Conservation (phyloP, 2,329 filamentous ascomycete species). For the Fusarium subtropicale region DNA sequence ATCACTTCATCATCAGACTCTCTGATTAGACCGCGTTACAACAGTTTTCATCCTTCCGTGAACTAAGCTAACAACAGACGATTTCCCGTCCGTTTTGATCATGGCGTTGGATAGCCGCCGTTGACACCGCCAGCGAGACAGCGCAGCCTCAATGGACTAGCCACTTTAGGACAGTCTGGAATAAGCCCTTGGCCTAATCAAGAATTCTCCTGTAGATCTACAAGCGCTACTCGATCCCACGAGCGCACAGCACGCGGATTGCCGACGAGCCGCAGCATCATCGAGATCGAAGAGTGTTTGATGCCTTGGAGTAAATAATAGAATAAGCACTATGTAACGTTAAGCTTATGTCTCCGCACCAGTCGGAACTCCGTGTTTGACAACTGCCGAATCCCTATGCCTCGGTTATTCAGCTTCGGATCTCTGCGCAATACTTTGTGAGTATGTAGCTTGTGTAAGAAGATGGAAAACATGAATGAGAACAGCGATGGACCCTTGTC, state of each 20-base stretch:
- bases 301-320: background rate
- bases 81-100: background rate
- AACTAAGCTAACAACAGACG: background rate
- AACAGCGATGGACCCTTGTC: no score
- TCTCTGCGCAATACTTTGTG: background rate
- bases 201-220: background rate
- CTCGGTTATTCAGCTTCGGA: background rate
- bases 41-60: background rate
- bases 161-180: background rate
- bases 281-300: background rate
- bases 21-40: background rate
- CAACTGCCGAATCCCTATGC: background rate
- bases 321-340: background rate
- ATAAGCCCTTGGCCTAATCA: background rate
- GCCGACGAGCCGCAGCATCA: background rate
- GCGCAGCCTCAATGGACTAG: background rate
- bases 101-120: background rate
- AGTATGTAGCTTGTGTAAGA: no score
- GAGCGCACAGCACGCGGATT: background rate
- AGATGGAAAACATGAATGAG: accelerated
- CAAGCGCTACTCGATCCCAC: background rate
- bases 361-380: background rate
- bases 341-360: background rate
- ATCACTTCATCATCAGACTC: background rate
- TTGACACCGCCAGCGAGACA: background rate